These are phyloP conservation scores for Iris macrosiphon DNA, from an alignment of 106 monocot species.

Conservation along the genomic window DNA sequence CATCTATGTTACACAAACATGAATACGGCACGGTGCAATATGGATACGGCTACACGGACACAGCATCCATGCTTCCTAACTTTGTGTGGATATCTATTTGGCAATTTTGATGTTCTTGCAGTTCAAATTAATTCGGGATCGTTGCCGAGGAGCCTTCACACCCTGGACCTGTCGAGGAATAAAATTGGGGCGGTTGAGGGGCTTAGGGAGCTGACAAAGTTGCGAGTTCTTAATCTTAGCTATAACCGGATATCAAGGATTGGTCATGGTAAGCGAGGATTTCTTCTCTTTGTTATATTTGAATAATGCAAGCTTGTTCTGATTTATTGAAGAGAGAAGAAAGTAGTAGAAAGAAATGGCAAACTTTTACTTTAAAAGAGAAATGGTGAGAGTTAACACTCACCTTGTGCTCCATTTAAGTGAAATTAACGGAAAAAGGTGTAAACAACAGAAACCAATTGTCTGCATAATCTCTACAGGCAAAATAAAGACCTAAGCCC, in stretches of 20 bases:
- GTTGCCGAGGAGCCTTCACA: constrained; percentile 73
- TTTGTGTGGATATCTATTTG: background rate
- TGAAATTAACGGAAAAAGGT: too few species aligned
- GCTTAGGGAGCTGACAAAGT: constrained; percentile 65
- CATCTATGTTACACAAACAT: too few species aligned
- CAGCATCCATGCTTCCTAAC: too few species aligned
- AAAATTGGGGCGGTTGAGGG: constrained; percentile 77
- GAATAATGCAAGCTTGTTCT: too few species aligned
- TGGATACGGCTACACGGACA: constrained; percentile 5
- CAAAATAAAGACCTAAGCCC: too few species aligned
- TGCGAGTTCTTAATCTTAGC: constrained; percentile 84
- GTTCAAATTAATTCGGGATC: constrained; percentile 59
- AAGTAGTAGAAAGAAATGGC: too few species aligned
- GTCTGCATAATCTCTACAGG: too few species aligned
- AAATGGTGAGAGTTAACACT: too few species aligned
- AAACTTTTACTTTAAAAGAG: too few species aligned
- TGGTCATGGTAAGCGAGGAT: constrained; percentile 61
- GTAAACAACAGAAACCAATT: constrained; percentile 36
- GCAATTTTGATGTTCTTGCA: constrained; percentile 19
- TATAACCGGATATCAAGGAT: constrained; percentile 81
- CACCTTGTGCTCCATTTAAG: too few species aligned
- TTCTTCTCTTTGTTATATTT: background rate
- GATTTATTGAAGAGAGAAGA: too few species aligned
- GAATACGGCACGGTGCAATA: too few species aligned
- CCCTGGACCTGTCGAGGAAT: constrained; percentile 81